Conservation (phyloP, 2,329 filamentous ascomycete species). For the Polytolypa hystricis region DNA sequence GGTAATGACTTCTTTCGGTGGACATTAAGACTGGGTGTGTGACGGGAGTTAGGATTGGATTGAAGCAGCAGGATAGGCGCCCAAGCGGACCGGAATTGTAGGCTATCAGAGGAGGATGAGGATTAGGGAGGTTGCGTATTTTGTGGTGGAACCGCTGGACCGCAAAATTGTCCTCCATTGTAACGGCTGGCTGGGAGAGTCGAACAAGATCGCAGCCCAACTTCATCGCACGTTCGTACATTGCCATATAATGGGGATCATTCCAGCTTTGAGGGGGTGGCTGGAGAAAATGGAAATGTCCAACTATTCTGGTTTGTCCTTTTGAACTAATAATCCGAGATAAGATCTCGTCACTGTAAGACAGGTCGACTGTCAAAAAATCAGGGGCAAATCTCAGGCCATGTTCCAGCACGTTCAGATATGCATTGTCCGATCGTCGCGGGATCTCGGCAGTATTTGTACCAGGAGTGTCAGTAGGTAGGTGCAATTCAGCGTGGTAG, state of each 20-base stretch:
- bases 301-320: conserved; percentile 52
- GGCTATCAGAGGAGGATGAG: conserved; percentile 45
- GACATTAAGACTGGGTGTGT: conserved; percentile 38
- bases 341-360: conserved; percentile 43
- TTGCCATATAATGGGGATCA: conserved; percentile 42
- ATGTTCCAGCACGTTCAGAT: conserved; percentile 48
- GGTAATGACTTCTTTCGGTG: conserved; percentile 28
- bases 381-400: conserved; percentile 52
- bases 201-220: conserved; percentile 53
- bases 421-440: conserved; percentile 27
- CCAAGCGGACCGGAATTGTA: conserved; percentile 56
- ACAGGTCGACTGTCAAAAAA: conserved; percentile 52
- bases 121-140: conserved; percentile 34
- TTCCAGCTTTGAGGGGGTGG: conserved; percentile 44
- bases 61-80: conserved; percentile 55
- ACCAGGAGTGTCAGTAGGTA: conserved; percentile 10
- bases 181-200: conserved; percentile 46
- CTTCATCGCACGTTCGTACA: conserved; percentile 47
- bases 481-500: conserved; percentile 37
- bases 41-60: conserved; percentile 53
- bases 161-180: conserved; percentile 52
- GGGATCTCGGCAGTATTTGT: conserved; percentile 18
- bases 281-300: conserved; percentile 38
- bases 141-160: conserved; percentile 45
- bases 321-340: conserved; percentile 40